phyloP scores from a whole-genome alignment of 306 rosid genomes.

The Spatholobus suberectus region DNA sequence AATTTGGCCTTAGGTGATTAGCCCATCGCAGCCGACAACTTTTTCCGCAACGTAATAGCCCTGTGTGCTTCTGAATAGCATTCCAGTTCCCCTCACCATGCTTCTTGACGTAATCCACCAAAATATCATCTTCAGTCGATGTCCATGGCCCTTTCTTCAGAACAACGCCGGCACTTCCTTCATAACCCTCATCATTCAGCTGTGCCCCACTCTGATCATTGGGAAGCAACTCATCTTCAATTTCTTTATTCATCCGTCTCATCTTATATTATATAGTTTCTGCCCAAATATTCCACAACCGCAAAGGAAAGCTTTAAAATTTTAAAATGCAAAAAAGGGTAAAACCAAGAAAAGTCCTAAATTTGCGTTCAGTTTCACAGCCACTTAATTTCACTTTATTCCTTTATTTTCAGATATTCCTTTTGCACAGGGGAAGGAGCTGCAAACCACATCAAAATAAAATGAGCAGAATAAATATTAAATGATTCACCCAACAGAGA shows the following conservation, averaged over 20 bases:
- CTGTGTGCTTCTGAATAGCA: constrained; percentile 96
- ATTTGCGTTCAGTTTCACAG: background rate
- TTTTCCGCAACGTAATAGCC: constrained; percentile 90
- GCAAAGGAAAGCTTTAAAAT: constrained; percentile 11
- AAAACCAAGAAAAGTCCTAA: constrained; percentile 35
- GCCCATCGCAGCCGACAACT: constrained; percentile 99
- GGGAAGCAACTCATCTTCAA: constrained; percentile 62
- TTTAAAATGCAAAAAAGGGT: background rate
- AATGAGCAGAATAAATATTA: constrained; percentile 1
- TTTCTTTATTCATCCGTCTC: constrained; percentile 58
- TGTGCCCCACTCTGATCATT: constrained; percentile 56
- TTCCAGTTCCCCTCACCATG: constrained; percentile 99
- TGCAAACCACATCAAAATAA: constrained; percentile 27
- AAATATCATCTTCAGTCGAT: constrained; percentile 80
- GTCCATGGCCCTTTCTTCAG: constrained; percentile 99
- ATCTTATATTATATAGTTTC: constrained; percentile 54
- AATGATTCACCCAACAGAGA: constrained; percentile 20
- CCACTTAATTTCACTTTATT: constrained; percentile 19
- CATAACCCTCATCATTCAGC: constrained; percentile 62
- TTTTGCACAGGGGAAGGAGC: background rate
- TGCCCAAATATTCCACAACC: constrained; percentile 48
- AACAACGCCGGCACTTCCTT: constrained; percentile 48
- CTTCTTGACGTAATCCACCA: constrained; percentile 87
- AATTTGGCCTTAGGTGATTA: constrained; percentile 95
- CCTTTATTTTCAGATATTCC: constrained; percentile 15